Conservation (phyloP, 345 rosid genomes). For the Hirschfeldia incana region DNA sequence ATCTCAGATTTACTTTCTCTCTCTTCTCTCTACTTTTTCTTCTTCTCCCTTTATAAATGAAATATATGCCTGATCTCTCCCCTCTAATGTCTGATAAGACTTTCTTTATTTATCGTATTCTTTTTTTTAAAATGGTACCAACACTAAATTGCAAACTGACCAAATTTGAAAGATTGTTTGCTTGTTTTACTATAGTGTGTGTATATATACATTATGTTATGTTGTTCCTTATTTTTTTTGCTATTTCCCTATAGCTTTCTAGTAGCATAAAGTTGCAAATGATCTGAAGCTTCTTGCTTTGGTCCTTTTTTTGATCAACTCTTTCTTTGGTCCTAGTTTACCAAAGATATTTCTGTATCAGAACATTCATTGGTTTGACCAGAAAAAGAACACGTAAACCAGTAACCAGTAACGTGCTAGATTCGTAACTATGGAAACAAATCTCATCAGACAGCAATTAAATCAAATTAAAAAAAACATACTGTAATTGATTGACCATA, state of each 20-base stretch:
- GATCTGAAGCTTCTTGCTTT: neutral
- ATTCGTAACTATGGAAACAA: neutral
- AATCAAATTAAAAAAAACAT: neutral
- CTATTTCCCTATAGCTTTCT: neutral
- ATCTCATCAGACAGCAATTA: conserved; percentile 3
- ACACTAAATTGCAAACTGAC: neutral
- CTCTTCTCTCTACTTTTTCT: neutral
- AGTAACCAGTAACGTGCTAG: neutral
- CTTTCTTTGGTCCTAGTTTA: neutral
- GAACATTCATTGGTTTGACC: conserved; percentile 15
- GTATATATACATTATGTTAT: neutral
- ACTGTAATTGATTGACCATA: neutral
- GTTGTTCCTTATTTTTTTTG: neutral
- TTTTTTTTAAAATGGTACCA: neutral
- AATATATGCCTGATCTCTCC: too few relatives aligned
- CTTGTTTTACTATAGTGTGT: neutral
- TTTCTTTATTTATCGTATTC: neutral
- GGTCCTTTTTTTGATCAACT: too few relatives aligned
- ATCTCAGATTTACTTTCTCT: too few relatives aligned
- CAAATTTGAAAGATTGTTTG: neutral
- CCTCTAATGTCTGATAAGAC: neutral
- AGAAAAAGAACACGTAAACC: neutral
- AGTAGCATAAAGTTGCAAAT: neutral
- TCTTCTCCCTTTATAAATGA: too few relatives aligned
- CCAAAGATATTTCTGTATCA: neutral